Conservation (phyloP, 2,329 filamentous ascomycete genomes). For the Aspergillus pseudoterreus region DNA sequence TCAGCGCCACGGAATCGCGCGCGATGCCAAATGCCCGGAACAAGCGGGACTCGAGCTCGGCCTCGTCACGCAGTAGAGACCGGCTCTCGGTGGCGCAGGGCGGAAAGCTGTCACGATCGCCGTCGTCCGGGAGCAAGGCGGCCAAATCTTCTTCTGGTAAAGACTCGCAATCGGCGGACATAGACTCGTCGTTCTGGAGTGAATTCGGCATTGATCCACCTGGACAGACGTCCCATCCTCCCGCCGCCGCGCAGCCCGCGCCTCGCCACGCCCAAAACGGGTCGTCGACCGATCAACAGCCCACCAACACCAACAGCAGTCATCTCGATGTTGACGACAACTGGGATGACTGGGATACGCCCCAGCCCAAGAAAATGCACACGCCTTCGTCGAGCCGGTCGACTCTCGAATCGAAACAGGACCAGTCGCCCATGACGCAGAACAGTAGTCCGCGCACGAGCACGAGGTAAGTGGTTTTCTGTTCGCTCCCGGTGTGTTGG, state of each 20-base stretch:
- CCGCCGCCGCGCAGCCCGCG: too few relatives aligned
- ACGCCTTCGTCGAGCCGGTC: constrained; percentile 47
- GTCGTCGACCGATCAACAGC: constrained; percentile 20
- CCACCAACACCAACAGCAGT: constrained; percentile 16
- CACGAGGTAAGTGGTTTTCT: constrained; percentile 44
- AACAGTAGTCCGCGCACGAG: constrained; percentile 52
- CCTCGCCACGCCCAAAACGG: too few relatives aligned
- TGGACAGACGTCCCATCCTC: constrained; percentile 35
- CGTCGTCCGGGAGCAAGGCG: constrained; percentile 28
- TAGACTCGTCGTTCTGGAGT: constrained; percentile 48
- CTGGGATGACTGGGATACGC: constrained; percentile 57
- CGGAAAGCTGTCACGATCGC: constrained; percentile 27
- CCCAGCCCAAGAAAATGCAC: constrained; percentile 37
- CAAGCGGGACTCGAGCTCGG: constrained; percentile 29
- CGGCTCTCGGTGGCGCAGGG: constrained; percentile 23
- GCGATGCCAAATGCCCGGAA: constrained; percentile 26
- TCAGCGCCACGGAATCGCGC: constrained; percentile 53
- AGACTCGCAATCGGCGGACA: constrained; percentile 39
- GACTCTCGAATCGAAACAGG: constrained; percentile 47
- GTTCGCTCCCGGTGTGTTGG: not conserved
- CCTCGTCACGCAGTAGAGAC: constrained; percentile 28
- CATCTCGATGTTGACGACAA: constrained; percentile 45
- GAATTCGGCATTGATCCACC: constrained; percentile 50
- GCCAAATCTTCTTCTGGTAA: constrained; percentile 38
- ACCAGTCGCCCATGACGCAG: constrained; percentile 43